Conservation (phyloP, 345 rosid genomes). For the Camelina laxa region DNA sequence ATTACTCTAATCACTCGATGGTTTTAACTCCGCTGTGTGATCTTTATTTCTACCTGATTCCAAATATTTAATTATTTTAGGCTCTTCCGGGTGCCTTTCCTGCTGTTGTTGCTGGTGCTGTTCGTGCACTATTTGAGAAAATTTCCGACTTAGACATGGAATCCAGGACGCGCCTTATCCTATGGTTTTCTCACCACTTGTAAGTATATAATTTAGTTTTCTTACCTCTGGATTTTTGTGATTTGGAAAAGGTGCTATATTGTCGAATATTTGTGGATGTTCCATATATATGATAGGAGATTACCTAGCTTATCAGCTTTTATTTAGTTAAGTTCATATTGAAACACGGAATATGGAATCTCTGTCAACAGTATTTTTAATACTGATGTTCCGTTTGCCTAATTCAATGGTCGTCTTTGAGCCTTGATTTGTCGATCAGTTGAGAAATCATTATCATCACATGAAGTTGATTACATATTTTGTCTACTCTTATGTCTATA, state of each 20-base stretch:
- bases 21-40: conserved; percentile 12
- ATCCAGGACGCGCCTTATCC: conserved; percentile 85
- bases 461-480: conserved; percentile 11
- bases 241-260: not conserved
- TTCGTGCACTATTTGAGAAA: conserved; percentile 95
- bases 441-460: conserved; percentile 22
- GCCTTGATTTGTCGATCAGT: conserved; percentile 8
- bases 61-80: conserved; percentile 52
- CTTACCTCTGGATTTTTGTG: not conserved
- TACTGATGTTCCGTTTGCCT: not conserved
- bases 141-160: conserved; percentile 96
- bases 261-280: conserved; percentile 2
- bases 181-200: conserved; percentile 99
- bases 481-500: conserved; percentile 8
- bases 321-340: conserved; percentile 6
- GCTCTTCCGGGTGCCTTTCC: conserved; percentile 99
- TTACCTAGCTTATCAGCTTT: conserved; percentile 4
- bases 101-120: conserved; percentile 98
- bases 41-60: conserved; percentile 33
- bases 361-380: not conserved
- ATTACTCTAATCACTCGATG: conserved; percentile 3
- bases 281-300: conserved; percentile 3
- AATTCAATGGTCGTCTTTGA: not conserved
- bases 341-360: conserved; percentile 9
- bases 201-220: conserved; percentile 50